phyloP scores from a whole-genome alignment of 768 basidiomycete species.

The Pleurotus eryngii region DNA sequence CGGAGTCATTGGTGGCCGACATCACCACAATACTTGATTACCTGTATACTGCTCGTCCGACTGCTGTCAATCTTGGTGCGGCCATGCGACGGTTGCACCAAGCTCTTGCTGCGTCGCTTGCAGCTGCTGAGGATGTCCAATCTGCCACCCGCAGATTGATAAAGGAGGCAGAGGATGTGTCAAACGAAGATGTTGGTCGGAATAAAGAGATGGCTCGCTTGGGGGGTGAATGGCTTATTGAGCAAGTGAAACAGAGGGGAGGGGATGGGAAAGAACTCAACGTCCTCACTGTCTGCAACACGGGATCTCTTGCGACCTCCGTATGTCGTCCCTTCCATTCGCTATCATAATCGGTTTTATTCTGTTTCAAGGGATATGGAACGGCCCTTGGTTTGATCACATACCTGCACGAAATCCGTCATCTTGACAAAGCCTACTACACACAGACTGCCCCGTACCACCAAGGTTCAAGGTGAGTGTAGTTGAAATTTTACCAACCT shows the following conservation, averaged over 20 bases:
- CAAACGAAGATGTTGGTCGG: constrained; percentile 82
- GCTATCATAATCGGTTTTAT: constrained; percentile 1
- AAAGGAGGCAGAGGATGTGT: constrained; percentile 69
- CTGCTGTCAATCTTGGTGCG: constrained; percentile 91
- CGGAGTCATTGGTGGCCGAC: constrained; percentile 48
- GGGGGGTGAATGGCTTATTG: constrained; percentile 83
- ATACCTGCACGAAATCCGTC: constrained; percentile 74
- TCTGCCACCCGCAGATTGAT: constrained; percentile 59
- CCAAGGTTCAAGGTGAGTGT: constrained; percentile 72
- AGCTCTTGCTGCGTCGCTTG: constrained; percentile 40
- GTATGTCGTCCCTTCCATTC: constrained; percentile 38
- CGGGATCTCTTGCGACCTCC: constrained; percentile 93
- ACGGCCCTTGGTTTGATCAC: constrained; percentile 95
- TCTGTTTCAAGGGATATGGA: constrained; percentile 76
- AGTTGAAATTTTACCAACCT: no score
- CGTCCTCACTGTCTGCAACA: constrained; percentile 94
- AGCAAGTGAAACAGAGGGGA: constrained; percentile 37
- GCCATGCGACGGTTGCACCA: constrained; percentile 71
- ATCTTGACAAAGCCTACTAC: constrained; percentile 81
- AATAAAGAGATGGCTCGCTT: constrained; percentile 82
- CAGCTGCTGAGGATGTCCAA: constrained; percentile 40
- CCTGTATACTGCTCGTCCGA: constrained; percentile 87
- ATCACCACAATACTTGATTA: constrained; percentile 61
- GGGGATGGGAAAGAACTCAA: constrained; percentile 53
- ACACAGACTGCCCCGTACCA: constrained; percentile 95